Evolutionary conservation across 345 rosid genomes (phyloP).

Genomic region (Zanthoxylum bungeanum): DNA sequence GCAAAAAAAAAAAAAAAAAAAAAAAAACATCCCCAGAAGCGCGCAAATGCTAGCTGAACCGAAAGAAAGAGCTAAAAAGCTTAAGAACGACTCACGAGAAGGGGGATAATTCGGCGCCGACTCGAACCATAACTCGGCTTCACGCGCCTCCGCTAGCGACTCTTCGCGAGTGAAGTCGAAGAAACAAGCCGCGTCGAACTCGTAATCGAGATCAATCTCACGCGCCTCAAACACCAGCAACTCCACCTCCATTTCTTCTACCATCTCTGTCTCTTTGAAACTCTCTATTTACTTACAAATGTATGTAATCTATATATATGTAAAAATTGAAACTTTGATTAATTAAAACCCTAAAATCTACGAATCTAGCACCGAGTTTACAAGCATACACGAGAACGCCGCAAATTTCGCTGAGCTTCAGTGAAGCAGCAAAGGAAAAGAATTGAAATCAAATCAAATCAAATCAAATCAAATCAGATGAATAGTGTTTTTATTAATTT

Average conservation of each 20-base stretch:
- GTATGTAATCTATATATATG: not conserved
- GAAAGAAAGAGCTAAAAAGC: not conserved
- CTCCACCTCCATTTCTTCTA: conserved; percentile 45
- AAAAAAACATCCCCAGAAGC: no score
- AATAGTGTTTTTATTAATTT: conserved; percentile 1
- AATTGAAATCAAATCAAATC: no score
- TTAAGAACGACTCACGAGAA: conserved; percentile 65
- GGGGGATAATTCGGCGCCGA: conserved; percentile 69
- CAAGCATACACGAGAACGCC: conserved; percentile 20
- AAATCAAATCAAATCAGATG: no score
- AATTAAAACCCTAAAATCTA: conserved; percentile 34
- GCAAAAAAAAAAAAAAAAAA: not conserved
- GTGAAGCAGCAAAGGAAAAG: conserved; percentile 25
- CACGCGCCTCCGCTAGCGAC: conserved; percentile 51
- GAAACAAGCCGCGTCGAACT: conserved; percentile 83
- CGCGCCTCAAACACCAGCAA: conserved; percentile 60
- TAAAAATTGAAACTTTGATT: conserved; percentile 5
- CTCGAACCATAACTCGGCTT: conserved; percentile 73
- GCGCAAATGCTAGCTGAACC: not conserved
- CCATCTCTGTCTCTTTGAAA: conserved; percentile 24
- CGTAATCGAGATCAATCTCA: conserved; percentile 80
- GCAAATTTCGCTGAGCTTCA: conserved; percentile 28
- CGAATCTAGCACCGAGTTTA: conserved; percentile 16
- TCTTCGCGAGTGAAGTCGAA: conserved; percentile 78
- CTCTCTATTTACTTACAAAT: not conserved